phyloP scores from a whole-genome alignment of 2,329 filamentous ascomycete genomes.

The Talaromyces sp. region DNA sequence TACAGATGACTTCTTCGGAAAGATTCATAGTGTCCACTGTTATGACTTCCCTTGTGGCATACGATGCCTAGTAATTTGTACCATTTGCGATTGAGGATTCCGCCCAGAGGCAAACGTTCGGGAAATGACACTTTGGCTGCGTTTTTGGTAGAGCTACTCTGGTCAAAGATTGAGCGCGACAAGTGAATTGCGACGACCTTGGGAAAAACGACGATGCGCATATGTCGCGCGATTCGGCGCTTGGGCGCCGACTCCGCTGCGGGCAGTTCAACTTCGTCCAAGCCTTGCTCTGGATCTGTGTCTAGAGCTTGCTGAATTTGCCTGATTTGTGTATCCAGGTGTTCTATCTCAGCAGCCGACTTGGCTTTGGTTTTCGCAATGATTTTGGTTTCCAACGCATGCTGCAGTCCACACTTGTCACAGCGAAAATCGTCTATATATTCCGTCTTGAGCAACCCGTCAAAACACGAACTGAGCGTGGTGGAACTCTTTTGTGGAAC shows the following conservation, averaged over 20 bases:
- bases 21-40: constrained; percentile 95
- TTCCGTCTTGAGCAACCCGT: constrained; percentile 90
- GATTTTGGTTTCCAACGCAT: constrained; percentile 65
- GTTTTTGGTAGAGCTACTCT: constrained; percentile 80
- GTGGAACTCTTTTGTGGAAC: constrained; percentile 81
- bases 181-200: constrained; percentile 89
- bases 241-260: constrained; percentile 71
- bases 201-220: constrained; percentile 80
- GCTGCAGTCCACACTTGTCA: constrained; percentile 82
- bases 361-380: constrained; percentile 56
- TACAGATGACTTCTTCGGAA: constrained; percentile 81
- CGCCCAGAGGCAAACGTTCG: constrained; percentile 76
- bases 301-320: constrained; percentile 67
- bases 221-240: constrained; percentile 80
- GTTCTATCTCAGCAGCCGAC: constrained; percentile 51
- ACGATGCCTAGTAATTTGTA: constrained; percentile 86
- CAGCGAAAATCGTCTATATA: constrained; percentile 97
- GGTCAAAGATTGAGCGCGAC: constrained; percentile 86
- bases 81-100: constrained; percentile 69
- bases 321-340: constrained; percentile 57
- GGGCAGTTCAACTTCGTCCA: constrained; percentile 69
- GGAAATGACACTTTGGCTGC: constrained; percentile 90
- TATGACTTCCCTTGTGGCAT: constrained; percentile 91
- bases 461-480: constrained; percentile 81
- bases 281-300: constrained; percentile 74